Evolutionary conservation across 768 basidiomycete species (phyloP).

Genomic region (Mycena vitilis): DNA sequence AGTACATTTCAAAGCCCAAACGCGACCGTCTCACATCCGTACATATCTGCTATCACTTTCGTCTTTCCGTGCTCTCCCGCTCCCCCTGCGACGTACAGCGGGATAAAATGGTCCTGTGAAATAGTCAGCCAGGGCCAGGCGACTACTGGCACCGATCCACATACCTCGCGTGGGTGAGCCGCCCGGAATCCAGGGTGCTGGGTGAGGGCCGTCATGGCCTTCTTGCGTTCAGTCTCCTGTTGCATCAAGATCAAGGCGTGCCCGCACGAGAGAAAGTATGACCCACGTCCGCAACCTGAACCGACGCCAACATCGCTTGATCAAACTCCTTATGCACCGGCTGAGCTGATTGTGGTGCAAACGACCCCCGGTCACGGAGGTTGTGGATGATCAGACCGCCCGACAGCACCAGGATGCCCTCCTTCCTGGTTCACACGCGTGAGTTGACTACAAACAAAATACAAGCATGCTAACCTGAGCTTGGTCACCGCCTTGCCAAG

Average conservation of each 20-base stretch:
- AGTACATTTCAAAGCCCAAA: slow-evolving; percentile 52
- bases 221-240: slow-evolving; percentile 64
- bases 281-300: slow-evolving; percentile 62
- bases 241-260: slow-evolving; percentile 19
- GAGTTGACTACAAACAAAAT: no score
- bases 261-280: slow-evolving; percentile 3
- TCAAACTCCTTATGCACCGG: neutral
- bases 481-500: slow-evolving; percentile 70
- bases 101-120: slow-evolving; percentile 78
- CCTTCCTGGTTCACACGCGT: slow-evolving; percentile 50
- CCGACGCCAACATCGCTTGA: slow-evolving; percentile 53
- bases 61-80: slow-evolving; percentile 68
- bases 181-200: slow-evolving; percentile 71
- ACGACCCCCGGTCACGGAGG: slow-evolving; percentile 1
- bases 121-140: neutral
- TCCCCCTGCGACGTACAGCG: slow-evolving; percentile 81
- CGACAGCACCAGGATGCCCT: slow-evolving; percentile 75
- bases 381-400: slow-evolving; percentile 66
- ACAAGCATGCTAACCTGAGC: slow-evolving; percentile 49
- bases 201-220: slow-evolving; percentile 65
- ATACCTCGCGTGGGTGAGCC: slow-evolving; percentile 72
- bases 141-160: neutral
- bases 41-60: slow-evolving; percentile 61
- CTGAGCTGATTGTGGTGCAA: slow-evolving; percentile 7
- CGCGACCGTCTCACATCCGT: slow-evolving; percentile 73